Conservation (phyloP, 495 filamentous ascomycete genomes). For the Talaromyces adpressus region DNA sequence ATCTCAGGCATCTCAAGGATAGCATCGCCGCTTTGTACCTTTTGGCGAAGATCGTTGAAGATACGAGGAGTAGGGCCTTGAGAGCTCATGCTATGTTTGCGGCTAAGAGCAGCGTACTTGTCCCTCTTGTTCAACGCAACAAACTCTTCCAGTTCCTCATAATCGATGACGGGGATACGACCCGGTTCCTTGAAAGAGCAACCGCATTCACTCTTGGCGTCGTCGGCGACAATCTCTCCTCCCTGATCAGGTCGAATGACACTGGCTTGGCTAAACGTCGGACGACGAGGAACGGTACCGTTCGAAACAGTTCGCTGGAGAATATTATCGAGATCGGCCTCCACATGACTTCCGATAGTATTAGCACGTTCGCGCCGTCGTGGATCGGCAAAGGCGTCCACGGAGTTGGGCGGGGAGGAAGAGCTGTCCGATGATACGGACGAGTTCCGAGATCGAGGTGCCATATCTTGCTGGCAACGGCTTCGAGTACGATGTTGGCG, state of each 20-base stretch:
- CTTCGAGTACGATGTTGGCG: slow-evolving; percentile 31
- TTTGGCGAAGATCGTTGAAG: slow-evolving; percentile 57
- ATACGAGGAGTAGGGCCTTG: slow-evolving; percentile 42
- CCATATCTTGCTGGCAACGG: slow-evolving; percentile 35
- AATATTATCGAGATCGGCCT: slow-evolving; percentile 51
- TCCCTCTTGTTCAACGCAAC: slow-evolving; percentile 54
- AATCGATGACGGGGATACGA: slow-evolving; percentile 66
- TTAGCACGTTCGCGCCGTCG: slow-evolving; percentile 60
- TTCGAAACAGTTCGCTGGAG: slow-evolving; percentile 68
- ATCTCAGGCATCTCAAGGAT: slow-evolving; percentile 19
- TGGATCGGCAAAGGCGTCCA: slow-evolving; percentile 88
- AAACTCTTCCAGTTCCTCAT: slow-evolving; percentile 81
- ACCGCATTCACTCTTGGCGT: slow-evolving; percentile 81
- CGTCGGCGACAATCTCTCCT: slow-evolving; percentile 34
- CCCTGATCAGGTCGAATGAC: slow-evolving; percentile 34
- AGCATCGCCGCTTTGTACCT: slow-evolving; percentile 21
- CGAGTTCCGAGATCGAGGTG: slow-evolving; percentile 40
- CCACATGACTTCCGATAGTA: slow-evolving; percentile 52
- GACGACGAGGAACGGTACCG: slow-evolving; percentile 52
- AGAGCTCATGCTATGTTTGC: slow-evolving; percentile 47
- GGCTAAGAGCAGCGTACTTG: slow-evolving; percentile 24
- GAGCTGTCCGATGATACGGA: slow-evolving; percentile 56
- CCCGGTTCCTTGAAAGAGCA: slow-evolving; percentile 49
- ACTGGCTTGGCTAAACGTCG: slow-evolving; percentile 56
- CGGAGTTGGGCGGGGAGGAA: slow-evolving; percentile 87